A percentile compares a stretch with the other conserved stretches of the same genome.
These are phyloP conservation scores for Phytophthora megakarya DNA, from an alignment of 352 stramenopile genomes.

Conservation along the genomic window DNA sequence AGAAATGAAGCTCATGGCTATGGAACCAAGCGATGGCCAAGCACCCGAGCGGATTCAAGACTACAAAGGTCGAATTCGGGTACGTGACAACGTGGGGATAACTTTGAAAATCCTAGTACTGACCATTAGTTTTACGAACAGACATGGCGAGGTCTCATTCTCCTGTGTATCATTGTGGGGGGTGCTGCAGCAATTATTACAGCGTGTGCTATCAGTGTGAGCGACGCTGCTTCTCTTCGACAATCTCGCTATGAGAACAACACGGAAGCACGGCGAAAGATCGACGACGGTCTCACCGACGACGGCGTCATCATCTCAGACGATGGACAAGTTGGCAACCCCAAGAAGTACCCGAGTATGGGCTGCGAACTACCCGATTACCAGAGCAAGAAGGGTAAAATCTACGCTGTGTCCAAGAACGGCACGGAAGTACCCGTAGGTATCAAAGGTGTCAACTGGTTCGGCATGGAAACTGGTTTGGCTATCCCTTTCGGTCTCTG, in stretches of 20 bases:
- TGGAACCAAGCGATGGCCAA: constrained; percentile 37
- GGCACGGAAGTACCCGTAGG: constrained; percentile 54
- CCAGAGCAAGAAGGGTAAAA: constrained; percentile 57
- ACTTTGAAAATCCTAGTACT: not conserved
- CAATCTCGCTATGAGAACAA: constrained; percentile 39
- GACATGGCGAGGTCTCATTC: constrained; percentile 60
- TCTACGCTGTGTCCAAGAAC: constrained; percentile 50
- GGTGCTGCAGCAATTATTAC: constrained; percentile 54
- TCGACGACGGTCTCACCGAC: constrained; percentile 43
- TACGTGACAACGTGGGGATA: constrained; percentile 11
- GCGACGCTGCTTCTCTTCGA: constrained; percentile 18
- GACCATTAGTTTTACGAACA: constrained; percentile 8
- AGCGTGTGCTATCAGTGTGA: constrained; percentile 34
- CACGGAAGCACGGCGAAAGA: constrained; percentile 32
- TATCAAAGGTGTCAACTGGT: constrained; percentile 78
- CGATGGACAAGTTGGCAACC: constrained; percentile 56
- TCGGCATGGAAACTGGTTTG: constrained; percentile 69
- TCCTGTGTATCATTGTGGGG: constrained; percentile 50
- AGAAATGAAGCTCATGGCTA: constrained; percentile 68
- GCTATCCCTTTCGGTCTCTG: constrained; percentile 68
- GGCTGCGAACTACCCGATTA: constrained; percentile 61
- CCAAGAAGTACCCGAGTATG: constrained; percentile 50
- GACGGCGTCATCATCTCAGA: constrained; percentile 43
- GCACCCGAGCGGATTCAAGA: constrained; percentile 45
- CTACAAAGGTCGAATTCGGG: constrained; percentile 75